Base-by-base conservation (phyloP, 352 stramenopile species). In the Phytophthora rubi region DNA sequence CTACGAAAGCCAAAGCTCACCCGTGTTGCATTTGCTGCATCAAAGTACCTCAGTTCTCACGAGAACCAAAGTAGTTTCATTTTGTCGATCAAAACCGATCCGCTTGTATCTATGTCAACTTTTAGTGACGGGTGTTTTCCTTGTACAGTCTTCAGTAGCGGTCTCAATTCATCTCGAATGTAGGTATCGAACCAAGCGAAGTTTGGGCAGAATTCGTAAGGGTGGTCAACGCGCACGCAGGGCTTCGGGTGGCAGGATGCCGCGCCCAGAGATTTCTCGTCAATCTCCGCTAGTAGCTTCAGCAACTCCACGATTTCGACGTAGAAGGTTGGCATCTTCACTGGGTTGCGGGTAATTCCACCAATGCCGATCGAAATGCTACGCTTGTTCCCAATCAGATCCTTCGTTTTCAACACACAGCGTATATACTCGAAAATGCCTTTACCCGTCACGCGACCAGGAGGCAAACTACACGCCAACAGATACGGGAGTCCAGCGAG, bases 371-470 rank as follows among this genome's bases (percentile, higher is more conserved):
- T 48, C 23, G 2, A 5, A n/a, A 47, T 47, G 12, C 15, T 47
- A 9, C 39, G 39, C 39, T 47, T 47, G 2, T 18, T 47, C 15
- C 39, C 39, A 47, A 47, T 6, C 5, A 9, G 1, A 7, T 47
- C 15, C 5, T 9, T 12, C 6, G 39, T 39, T 2, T 47, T 48
- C 18, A 18, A 18, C 7, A 59, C 33, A 15, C 5, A 9, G 12
- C 53, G 53, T 4, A 59, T 15, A 15, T 59, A 48, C 33, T 59
- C 53, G 28, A 59, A 48, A 9, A 59, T 7, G 2, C 33, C 18
- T 32, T 13, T 59, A 21, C 53, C 53, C 1, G 53, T 49, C 30
- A 48, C n/a, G 10, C 53, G 53, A 59, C 30, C 53, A 9, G 18
- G 33, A 13, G 8, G n/a, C 23, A 48, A 35, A 47, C 6, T 16